Evolutionary conservation across 2,329 filamentous ascomycete genomes (phyloP).

Genomic region (Clarireedia sp.): DNA sequence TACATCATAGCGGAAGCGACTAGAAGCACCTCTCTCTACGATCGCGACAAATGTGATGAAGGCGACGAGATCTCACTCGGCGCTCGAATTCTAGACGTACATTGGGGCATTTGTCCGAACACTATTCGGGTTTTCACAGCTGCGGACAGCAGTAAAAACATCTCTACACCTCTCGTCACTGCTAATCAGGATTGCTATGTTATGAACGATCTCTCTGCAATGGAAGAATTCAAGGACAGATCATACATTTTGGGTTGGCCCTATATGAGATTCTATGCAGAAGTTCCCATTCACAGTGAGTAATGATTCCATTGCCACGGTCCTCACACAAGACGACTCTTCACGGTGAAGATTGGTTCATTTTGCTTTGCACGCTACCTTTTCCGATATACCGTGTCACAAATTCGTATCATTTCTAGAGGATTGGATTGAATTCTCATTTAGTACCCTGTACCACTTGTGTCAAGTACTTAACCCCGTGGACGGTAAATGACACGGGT

Average conservation of each 20-base stretch:
- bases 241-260: conserved; percentile 18
- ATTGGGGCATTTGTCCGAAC: conserved; percentile 19
- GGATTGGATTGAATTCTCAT: no score
- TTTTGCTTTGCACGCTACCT: background rate
- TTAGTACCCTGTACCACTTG: no score
- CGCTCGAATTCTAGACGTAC: conserved; percentile 11
- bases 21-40: conserved; percentile 15
- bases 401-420: no score
- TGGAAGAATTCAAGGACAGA: conserved; percentile 14
- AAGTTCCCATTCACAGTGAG: conserved; percentile 20
- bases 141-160: conserved; percentile 10
- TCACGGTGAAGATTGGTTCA: background rate
- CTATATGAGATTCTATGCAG: conserved; percentile 23
- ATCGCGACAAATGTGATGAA: background rate
- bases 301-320: background rate
- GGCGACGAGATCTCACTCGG: conserved; percentile 20
- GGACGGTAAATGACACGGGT: no score
- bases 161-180: conserved; percentile 8
- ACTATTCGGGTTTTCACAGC: conserved; percentile 19
- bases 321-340: background rate
- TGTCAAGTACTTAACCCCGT: no score
- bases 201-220: conserved; percentile 19
- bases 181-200: conserved; percentile 15
- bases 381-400: no score
- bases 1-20: conserved; percentile 23